phyloP scores from a whole-genome alignment of 2,329 filamentous ascomycete genomes.

The Colletotrichum nymphaeae region DNA sequence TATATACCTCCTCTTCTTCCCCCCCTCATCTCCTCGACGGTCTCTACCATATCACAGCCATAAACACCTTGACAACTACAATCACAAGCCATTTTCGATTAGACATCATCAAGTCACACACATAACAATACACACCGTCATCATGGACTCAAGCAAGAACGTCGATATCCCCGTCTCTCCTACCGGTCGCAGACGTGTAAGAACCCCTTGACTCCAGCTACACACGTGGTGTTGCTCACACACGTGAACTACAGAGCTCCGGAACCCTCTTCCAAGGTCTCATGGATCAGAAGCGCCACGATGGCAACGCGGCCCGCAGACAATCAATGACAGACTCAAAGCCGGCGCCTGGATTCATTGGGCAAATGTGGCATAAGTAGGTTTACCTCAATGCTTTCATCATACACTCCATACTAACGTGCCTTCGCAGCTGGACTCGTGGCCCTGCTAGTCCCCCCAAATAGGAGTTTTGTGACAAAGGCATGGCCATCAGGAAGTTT shows the following conservation, averaged over 20 bases:
- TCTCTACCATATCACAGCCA: too few species aligned
- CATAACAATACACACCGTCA: background rate
- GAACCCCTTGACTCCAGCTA: background rate
- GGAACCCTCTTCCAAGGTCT: slow-evolving; percentile 64
- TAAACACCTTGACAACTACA: background rate
- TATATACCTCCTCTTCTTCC: slow-evolving; percentile 25
- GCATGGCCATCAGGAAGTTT: too few species aligned
- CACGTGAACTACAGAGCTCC: slow-evolving; percentile 50
- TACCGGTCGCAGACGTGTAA: slow-evolving; percentile 33
- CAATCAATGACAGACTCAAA: slow-evolving; percentile 67
- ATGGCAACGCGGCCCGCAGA: slow-evolving; percentile 59
- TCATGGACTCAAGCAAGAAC: slow-evolving; percentile 35
- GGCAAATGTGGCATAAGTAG: slow-evolving; percentile 68
- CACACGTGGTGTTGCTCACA: background rate
- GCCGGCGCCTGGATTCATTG: slow-evolving; percentile 60
- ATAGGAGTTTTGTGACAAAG: too few species aligned
- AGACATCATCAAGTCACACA: background rate
- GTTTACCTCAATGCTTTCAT: too few species aligned
- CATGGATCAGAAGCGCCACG: slow-evolving; percentile 60
- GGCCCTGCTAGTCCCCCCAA: slow-evolving; percentile 41
- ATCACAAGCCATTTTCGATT: background rate
- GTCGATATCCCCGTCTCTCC: slow-evolving; percentile 12
- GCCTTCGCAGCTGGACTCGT: slow-evolving; percentile 45
- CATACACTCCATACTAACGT: background rate
- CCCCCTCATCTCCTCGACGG: too few species aligned